phyloP scores from a whole-genome alignment of 2,329 filamentous ascomycete genomes.

The Fusarium lyarnte region DNA sequence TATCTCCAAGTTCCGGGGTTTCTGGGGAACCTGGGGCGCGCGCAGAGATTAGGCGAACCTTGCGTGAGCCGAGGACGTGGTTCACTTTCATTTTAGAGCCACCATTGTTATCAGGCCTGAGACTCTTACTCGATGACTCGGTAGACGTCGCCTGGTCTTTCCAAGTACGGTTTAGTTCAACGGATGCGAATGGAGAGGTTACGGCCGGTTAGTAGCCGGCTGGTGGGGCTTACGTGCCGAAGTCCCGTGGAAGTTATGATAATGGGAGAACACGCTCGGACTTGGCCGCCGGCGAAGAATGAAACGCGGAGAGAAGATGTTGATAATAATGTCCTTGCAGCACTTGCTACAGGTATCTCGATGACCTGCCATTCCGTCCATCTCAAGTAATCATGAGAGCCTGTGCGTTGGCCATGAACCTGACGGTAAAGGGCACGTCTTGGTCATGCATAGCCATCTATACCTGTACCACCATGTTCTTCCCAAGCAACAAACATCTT shows the following conservation, averaged over 20 bases:
- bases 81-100: neutral
- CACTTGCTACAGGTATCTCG: neutral
- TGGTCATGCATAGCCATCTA: rapidly evolving
- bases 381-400: neutral
- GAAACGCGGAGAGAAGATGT: neutral
- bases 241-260: constrained; percentile 1
- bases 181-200: neutral
- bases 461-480: too few species aligned
- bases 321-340: neutral
- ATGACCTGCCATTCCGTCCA: rapidly evolving
- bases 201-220: constrained; percentile 8
- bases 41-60: constrained; percentile 3
- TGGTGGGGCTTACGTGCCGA: constrained; percentile 7
- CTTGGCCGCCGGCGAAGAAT: neutral
- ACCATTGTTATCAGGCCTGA: neutral
- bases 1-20: constrained; percentile 24
- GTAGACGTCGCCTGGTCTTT: constrained; percentile 15
- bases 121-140: neutral
- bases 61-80: neutral
- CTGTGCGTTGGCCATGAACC: too few species aligned
- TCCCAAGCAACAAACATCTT: neutral
- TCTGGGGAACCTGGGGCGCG: constrained; percentile 17
- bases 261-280: neutral
- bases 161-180: neutral
- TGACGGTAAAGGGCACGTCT: rapidly evolving